Evolutionary conservation across 2,329 filamentous ascomycete species (phyloP).

Genomic region (Canariomyces notabilis): DNA sequence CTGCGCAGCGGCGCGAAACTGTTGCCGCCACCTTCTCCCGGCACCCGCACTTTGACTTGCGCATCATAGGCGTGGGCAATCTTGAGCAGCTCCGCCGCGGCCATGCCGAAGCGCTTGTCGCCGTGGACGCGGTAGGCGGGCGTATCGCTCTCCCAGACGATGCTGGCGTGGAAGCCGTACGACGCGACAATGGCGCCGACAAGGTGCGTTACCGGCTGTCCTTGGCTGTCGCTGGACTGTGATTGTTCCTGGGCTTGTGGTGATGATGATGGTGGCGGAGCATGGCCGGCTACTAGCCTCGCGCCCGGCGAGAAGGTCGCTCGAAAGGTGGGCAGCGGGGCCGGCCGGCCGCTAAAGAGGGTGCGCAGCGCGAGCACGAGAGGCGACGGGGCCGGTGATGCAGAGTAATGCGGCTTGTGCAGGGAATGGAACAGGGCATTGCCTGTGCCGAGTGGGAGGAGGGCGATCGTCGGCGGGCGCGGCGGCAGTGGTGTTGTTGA

Average conservation of each 20-base stretch:
- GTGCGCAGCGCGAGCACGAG: conserved; percentile 50
- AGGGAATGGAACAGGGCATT: conserved; percentile 61
- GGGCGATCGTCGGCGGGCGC: conserved; percentile 41
- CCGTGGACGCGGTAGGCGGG: conserved; percentile 73
- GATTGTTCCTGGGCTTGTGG: too few relatives aligned
- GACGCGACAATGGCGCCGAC: conserved; percentile 81
- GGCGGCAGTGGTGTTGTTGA: not conserved
- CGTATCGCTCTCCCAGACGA: conserved; percentile 90
- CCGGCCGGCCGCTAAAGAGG: conserved; percentile 52
- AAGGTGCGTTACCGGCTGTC: conserved; percentile 40
- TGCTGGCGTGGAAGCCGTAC: conserved; percentile 82
- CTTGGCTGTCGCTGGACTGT: too few relatives aligned
- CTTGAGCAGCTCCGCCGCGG: conserved; percentile 67
- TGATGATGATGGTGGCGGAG: too few relatives aligned
- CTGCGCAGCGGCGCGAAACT: not conserved
- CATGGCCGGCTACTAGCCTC: conserved; percentile 42
- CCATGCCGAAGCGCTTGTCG: conserved; percentile 75
- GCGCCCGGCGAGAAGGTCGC: conserved; percentile 58
- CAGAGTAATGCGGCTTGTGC: conserved; percentile 52
- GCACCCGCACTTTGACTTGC: conserved; percentile 32
- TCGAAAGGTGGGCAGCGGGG: conserved; percentile 56
- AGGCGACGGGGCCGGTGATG: conserved; percentile 33
- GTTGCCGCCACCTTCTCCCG: not conserved
- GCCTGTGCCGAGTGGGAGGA: conserved; percentile 60
- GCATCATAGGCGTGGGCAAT: conserved; percentile 48